A percentile compares a stretch with the other conserved stretches of the same genome.
Evolutionary conservation across 2,329 filamentous ascomycete species (phyloP).

Genomic region (Zymoseptoria pseudotritici): DNA sequence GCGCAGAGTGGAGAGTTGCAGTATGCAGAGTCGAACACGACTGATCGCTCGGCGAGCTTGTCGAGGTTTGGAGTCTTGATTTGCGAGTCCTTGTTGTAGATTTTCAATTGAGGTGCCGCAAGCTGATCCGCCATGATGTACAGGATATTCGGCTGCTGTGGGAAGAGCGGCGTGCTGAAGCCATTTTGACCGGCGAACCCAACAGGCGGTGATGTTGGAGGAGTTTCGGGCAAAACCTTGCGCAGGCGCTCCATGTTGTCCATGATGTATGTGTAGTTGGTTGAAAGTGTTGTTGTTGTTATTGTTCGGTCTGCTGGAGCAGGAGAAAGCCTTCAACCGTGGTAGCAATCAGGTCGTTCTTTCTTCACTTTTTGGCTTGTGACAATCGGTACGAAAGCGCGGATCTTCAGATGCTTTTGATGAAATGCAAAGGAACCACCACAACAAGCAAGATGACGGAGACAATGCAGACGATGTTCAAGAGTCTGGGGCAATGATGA

Average conservation of each 20-base stretch:
- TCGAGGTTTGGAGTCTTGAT: constrained; percentile 92
- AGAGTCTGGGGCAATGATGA: background rate
- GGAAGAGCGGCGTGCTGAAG: constrained; percentile 33
- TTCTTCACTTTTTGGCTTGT: background rate
- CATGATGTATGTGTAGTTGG: constrained; percentile 4
- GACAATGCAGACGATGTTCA: background rate
- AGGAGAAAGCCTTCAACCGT: background rate
- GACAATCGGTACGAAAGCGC: background rate
- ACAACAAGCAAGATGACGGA: background rate
- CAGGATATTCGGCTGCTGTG: constrained; percentile 62
- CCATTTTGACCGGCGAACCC: constrained; percentile 33
- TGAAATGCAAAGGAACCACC: background rate
- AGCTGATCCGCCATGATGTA: constrained; percentile 98
- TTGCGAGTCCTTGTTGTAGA: constrained; percentile 80
- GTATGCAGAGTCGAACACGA: constrained; percentile 90
- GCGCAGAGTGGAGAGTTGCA: constrained; percentile 90
- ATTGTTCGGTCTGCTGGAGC: background rate
- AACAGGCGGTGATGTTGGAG: constrained; percentile 31
- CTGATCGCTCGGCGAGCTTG: constrained; percentile 68
- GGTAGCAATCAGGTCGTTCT: background rate
- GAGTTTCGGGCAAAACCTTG: constrained; percentile 28
- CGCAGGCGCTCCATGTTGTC: constrained; percentile 24
- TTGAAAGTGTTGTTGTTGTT: constrained; percentile 3
- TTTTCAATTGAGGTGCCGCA: constrained; percentile 80
- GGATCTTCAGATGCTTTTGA: background rate